Base-by-base conservation (phyloP, 2,329 filamentous ascomycete species). In the Calonectria honghensis region DNA sequence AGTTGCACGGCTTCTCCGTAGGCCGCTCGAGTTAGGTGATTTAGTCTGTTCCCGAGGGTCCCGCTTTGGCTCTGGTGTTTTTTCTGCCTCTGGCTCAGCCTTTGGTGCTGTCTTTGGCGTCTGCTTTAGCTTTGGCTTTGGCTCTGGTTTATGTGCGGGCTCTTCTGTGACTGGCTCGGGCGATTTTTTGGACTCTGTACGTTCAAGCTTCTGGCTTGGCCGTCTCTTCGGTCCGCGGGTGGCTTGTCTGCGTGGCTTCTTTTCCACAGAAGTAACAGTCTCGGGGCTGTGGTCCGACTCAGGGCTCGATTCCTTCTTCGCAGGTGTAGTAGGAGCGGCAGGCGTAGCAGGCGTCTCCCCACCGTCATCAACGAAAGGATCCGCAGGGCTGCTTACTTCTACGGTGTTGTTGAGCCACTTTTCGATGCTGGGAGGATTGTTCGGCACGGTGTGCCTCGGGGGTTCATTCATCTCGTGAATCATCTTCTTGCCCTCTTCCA, bases 401-500 rank as follows among this genome's bases (percentile, higher is more conserved):
- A 92, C 88, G 0, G 92, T 93, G 29, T 86, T 88, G 79, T 90
- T 91, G 32, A 93, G 85, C 92, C 92, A 93, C 29, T 89, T 92
- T 80, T 93, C 92, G 69, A 93, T 93, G 78, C 89, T 93, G 1
- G 89, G 90, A 6, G 92, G 91, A 54, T 91, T 89, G 74, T 93
- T 93, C 14, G 81, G 78, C 3, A 84, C 84, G 2, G 86, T 84
- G 10, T 88, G 87, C 63, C 88, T 88, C 1, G 89, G 89, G 4
- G 90, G 88, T 66, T 93, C 91, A 54, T 88, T 89, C 70, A 88
- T 89, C 70, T 93, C 91, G 18, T 91, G 89, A 48, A 93, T 89
- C 16, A 93, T 92, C 83, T 93, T 93, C 83, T 90, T 93, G 65
- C 91, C 91, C 73, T 91, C 91, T 57, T 87, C 90, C 73, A 93